Conservation (phyloP, 305 asterid genomes). For the Fraxinus angustifolia region DNA sequence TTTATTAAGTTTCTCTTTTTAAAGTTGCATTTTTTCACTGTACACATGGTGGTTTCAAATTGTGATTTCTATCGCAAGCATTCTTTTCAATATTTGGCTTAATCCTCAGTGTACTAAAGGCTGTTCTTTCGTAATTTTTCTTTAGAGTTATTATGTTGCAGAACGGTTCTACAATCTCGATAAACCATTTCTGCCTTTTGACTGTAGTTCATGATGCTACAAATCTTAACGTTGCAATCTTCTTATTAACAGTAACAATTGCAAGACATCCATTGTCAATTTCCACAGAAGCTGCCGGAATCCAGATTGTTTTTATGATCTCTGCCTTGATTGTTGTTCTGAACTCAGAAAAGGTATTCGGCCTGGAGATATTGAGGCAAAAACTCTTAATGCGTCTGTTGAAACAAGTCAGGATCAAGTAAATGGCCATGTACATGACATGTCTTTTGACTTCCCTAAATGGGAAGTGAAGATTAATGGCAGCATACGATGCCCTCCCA, state of each 20-base stretch:
- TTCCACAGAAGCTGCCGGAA: slow-evolving; percentile 73
- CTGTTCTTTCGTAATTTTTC: background rate
- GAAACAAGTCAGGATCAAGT: background rate
- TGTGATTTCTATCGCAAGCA: background rate
- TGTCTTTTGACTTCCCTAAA: slow-evolving; percentile 24
- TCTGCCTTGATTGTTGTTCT: slow-evolving; percentile 68
- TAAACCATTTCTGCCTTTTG: slow-evolving; percentile 18
- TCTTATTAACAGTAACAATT: slow-evolving; percentile 58
- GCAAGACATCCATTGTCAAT: slow-evolving; percentile 73
- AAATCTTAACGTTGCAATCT: slow-evolving; percentile 24
- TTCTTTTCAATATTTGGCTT: background rate
- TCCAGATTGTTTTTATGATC: slow-evolving; percentile 53
- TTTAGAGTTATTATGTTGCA: background rate
- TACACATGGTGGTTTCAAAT: background rate
- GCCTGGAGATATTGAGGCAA: slow-evolving; percentile 38
- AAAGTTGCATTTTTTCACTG: background rate
- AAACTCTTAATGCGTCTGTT: slow-evolving; percentile 12
- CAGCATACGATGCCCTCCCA: slow-evolving; percentile 69
- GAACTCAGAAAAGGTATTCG: slow-evolving; percentile 59
- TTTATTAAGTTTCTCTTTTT: background rate
- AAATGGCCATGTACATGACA: slow-evolving; percentile 18
- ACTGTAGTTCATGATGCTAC: slow-evolving; percentile 3
- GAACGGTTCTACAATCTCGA: background rate
- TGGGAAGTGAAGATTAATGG: slow-evolving; percentile 53
- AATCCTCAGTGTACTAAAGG: background rate